Evolutionary conservation across 176 grass and related monocot genomes (phyloP).

Genomic region (Microstegium vimineum): DNA sequence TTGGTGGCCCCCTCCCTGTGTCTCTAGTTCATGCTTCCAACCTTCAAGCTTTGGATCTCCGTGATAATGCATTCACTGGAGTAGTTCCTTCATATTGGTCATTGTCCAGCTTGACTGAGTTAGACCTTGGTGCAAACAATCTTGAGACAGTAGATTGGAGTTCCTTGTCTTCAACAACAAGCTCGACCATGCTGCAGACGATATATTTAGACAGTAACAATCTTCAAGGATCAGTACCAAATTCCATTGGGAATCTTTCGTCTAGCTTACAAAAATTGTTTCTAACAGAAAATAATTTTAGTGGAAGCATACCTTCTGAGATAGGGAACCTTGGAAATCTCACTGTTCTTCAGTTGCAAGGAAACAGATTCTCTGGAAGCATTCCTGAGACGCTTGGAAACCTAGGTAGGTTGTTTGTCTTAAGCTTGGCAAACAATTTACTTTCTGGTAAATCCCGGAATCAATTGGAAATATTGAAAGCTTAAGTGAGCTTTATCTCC

Average conservation of each 20-base stretch:
- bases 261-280: no score
- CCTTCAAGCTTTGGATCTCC: neutral
- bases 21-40: constrained; percentile 24
- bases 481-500: constrained; percentile 26
- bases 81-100: constrained; percentile 21
- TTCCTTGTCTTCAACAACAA: constrained; percentile 18
- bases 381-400: neutral
- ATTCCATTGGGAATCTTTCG: no score
- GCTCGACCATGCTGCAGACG: neutral
- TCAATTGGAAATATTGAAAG: constrained; percentile 26
- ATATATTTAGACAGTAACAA: no score
- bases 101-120: neutral
- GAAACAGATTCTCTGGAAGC: constrained; percentile 6
- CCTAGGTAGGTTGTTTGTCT: neutral
- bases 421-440: constrained; percentile 25
- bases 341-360: neutral
- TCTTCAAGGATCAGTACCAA: no score
- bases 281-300: no score
- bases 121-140: constrained; percentile 5
- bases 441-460: constrained; percentile 31
- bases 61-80: neutral
- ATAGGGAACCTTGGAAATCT: constrained; percentile 29
- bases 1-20: constrained; percentile 33
- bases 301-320: neutral
- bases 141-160: constrained; percentile 30